Conservation (phyloP, 2,329 filamentous ascomycete genomes). For the Fusarium agapanthi region DNA sequence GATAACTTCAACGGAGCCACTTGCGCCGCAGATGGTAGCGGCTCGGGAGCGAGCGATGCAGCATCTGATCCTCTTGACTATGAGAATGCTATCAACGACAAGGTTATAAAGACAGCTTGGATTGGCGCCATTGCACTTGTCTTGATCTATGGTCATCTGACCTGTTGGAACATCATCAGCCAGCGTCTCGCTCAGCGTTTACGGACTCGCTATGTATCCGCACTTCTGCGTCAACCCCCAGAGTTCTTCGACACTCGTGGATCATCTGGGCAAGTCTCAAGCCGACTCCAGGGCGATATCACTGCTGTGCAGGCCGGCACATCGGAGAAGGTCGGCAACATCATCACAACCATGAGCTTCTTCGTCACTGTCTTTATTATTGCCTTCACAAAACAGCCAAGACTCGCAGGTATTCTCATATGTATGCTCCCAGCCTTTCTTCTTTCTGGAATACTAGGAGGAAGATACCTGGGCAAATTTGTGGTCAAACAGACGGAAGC, state of each 20-base stretch:
- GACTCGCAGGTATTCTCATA: constrained; percentile 58
- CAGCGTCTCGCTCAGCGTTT: constrained; percentile 70
- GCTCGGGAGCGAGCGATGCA: constrained; percentile 21
- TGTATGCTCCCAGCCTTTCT: constrained; percentile 70
- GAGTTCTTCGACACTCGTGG: constrained; percentile 68
- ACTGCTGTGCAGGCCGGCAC: constrained; percentile 74
- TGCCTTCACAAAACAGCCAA: constrained; percentile 51
- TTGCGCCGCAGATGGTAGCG: constrained; percentile 49
- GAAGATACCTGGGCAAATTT: constrained; percentile 63
- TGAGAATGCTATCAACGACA: constrained; percentile 58
- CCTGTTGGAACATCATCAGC: constrained; percentile 71
- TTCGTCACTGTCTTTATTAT: constrained; percentile 74
- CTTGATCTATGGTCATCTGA: constrained; percentile 69
- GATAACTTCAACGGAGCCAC: constrained; percentile 67
- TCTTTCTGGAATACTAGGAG: constrained; percentile 65
- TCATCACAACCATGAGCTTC: constrained; percentile 68
- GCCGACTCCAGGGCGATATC: constrained; percentile 72
- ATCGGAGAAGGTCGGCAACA: constrained; percentile 74
- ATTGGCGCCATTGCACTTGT: constrained; percentile 67
- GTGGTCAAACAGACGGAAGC: constrained; percentile 56
- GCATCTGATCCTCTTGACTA: constrained; percentile 41
- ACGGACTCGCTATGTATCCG: constrained; percentile 66
- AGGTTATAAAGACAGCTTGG: constrained; percentile 69
- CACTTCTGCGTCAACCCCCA: constrained; percentile 67
- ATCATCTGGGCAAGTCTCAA: constrained; percentile 66